Base-by-base conservation (phyloP, 768 basidiomycete genomes). In the Guyanaporus albipodus region DNA sequence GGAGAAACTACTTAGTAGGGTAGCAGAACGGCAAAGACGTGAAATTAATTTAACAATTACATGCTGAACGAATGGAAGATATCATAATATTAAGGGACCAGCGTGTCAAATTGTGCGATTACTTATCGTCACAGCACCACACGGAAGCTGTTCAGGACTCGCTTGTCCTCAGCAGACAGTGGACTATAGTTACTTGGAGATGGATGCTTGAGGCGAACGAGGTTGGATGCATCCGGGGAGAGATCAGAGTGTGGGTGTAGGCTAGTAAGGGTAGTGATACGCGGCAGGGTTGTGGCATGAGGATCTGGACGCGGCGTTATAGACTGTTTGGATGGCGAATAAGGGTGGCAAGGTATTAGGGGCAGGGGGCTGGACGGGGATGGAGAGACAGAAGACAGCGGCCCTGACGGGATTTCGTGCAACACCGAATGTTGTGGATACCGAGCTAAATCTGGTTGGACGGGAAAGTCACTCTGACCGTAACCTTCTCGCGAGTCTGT, bases 61-160 rank as follows among this genome's bases (percentile, higher is more conserved):
- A 22, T 22, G 37, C 11, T 15, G n/a, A 34, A 17, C 23, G n/a
- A 27, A 43, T 12, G 15, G 18, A 31, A 11, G 24, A 38, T 38
- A 37, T 14, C 52, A 44, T 41, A 36, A 34, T 35, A 44, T 37
- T 24, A 46, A 53, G 38, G 45, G 11, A 19, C 17, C n/a, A 22
- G n/a, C n/a, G n/a, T n/a, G n/a, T n/a, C 12, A n/a, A 10, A 18
- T n/a, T n/a, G 15, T 17, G 14, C 9, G 18, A 22, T 15, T 2
- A 2, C 29, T 38, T 9, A 49, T 53, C 26, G 46, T 66, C 63
- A 82, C 41, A 80, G 61, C 21, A 73, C 71, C 35, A 82, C 72
- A 35, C 76, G 76, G 57, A 83, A 76, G 36, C 77, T 75, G 52
- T 73, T 73, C 44, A 83, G 59, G n/a, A 72, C 77, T 44, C 79